These are phyloP conservation scores for Aspergillus awamori DNA, from an alignment of 2,329 filamentous ascomycete genomes.

Conservation along the genomic window DNA sequence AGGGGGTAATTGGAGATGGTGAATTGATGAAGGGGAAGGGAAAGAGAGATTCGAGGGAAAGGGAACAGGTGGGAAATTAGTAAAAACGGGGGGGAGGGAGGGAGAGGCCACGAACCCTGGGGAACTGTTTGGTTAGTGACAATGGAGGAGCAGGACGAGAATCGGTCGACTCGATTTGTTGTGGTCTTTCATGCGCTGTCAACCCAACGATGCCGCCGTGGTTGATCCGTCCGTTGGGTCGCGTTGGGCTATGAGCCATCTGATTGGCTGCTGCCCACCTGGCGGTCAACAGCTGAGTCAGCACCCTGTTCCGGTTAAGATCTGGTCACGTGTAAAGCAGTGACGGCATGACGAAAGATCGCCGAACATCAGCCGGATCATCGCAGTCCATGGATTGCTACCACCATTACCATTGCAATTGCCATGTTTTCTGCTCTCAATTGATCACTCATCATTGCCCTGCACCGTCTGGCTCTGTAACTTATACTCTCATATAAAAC, in stretches of 20 bases:
- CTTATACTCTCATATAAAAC: neutral
- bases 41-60: slow-evolving; percentile 15
- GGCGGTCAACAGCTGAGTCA: slow-evolving; percentile 30
- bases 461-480: too few relatives aligned
- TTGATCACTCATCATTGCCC: too few relatives aligned
- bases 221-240: slow-evolving; percentile 43
- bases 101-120: slow-evolving; percentile 14
- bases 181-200: slow-evolving; percentile 51
- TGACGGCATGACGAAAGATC: slow-evolving; percentile 18
- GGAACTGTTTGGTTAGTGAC: slow-evolving; percentile 11
- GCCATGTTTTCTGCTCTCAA: neutral
- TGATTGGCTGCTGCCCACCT: slow-evolving; percentile 33
- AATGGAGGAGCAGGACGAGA: slow-evolving; percentile 17
- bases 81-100: slow-evolving; percentile 8
- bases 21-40: slow-evolving; percentile 20
- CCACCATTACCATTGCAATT: neutral
- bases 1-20: slow-evolving; percentile 25
- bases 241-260: slow-evolving; percentile 27
- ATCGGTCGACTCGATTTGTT: slow-evolving; percentile 47
- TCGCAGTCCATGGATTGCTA: neutral
- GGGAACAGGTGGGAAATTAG: slow-evolving; percentile 21
- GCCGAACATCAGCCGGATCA: slow-evolving; percentile 7
- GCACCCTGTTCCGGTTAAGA: neutral
- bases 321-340: slow-evolving; percentile 17
- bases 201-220: slow-evolving; percentile 23